These are phyloP conservation scores for Ceratobasidium sp. DNA, from an alignment of 1,284 basidiomycete species.

Conservation along the genomic window DNA sequence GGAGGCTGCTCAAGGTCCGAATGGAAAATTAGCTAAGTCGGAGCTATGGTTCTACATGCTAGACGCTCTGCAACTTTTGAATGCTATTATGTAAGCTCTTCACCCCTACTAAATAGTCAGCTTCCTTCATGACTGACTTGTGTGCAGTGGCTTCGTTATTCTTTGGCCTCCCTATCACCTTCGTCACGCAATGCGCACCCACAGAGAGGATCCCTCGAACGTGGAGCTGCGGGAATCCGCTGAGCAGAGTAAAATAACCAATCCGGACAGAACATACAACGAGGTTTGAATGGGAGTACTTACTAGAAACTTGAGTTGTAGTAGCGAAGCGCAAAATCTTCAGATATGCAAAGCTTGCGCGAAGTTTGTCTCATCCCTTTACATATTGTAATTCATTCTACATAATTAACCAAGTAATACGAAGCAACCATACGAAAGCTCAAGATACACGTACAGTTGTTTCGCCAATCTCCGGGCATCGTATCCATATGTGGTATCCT, in stretches of 20 bases:
- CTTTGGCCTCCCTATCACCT: background rate
- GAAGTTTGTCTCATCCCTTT: no score
- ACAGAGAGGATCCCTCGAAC: background rate
- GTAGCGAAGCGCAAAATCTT: no score
- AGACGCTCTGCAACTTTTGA: conserved; percentile 7
- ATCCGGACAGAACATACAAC: background rate
- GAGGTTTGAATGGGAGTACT: background rate
- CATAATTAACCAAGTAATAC: no score
- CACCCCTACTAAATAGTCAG: no score
- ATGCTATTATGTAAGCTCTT: background rate
- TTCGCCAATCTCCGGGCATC: no score
- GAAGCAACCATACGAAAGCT: no score
- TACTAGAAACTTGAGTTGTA: no score
- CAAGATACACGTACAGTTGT: no score
- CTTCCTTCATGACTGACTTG: background rate
- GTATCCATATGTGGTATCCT: no score
- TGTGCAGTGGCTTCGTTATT: background rate
- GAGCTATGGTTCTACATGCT: conserved; percentile 12
- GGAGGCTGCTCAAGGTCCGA: conserved; percentile 4
- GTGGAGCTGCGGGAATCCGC: background rate
- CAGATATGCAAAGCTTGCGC: no score
- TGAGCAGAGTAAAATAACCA: background rate
- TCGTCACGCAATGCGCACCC: background rate
- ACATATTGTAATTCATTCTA: no score
- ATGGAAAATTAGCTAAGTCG: background rate